These are phyloP conservation scores for Colletotrichum sp. DNA, from an alignment of 2,329 filamentous ascomycete genomes.

Conservation along the genomic window DNA sequence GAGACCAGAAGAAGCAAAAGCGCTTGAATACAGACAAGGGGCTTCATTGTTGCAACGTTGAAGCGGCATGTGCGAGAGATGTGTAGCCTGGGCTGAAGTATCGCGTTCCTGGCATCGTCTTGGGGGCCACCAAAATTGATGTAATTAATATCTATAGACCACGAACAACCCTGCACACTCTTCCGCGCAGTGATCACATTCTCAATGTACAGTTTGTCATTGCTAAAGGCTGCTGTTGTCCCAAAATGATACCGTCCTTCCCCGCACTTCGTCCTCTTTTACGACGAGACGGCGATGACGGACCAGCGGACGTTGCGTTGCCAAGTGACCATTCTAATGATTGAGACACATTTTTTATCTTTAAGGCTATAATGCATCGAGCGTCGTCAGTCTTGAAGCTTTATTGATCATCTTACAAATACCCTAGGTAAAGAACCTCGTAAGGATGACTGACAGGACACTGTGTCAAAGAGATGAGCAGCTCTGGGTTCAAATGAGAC, in stretches of 20 bases:
- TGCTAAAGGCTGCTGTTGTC: neutral
- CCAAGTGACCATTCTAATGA: neutral
- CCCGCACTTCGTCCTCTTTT: neutral
- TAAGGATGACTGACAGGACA: no score
- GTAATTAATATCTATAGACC: neutral
- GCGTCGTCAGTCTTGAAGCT: neutral
- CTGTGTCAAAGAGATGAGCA: neutral
- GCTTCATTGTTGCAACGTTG: neutral
- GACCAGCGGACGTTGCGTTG: neutral
- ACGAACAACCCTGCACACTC: accelerated
- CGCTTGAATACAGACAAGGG: neutral
- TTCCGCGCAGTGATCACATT: accelerated
- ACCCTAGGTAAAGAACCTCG: neutral
- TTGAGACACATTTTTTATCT: accelerated
- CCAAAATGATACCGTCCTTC: neutral
- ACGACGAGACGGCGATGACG: neutral
- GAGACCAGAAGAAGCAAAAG: neutral
- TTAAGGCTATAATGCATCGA: neutral
- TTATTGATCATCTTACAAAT: neutral
- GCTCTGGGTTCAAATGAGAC: neutral
- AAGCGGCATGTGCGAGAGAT: neutral
- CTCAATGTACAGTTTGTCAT: neutral
- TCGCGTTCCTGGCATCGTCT: accelerated
- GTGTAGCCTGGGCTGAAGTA: neutral
- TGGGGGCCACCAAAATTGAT: neutral